Percentiles rank a stretch among this genome's conserved stretches.
Conservation (phyloP, 352 stramenopile species). For the Globisporangium nodosum region DNA sequence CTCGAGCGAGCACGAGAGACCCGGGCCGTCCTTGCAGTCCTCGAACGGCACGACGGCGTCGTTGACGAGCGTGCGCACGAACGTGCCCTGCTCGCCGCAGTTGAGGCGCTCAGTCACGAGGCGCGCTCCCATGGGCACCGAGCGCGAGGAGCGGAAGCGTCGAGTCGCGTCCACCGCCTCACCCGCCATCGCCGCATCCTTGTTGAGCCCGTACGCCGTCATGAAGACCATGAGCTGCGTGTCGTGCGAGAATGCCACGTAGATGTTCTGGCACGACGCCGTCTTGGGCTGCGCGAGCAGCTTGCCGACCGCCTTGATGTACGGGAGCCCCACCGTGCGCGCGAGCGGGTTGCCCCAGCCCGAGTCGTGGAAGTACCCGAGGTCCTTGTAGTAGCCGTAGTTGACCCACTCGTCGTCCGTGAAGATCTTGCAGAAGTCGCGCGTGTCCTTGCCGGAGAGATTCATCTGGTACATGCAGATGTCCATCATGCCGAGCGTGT, state of each 20-base stretch:
- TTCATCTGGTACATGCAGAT: constrained; percentile 57
- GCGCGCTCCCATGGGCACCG: constrained; percentile 35
- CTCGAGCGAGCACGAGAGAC: constrained; percentile 38
- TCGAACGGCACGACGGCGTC: constrained; percentile 38
- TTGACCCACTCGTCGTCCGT: constrained; percentile 48
- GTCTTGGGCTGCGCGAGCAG: constrained; percentile 37
- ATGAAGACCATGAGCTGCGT: constrained; percentile 49
- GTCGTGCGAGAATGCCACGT: constrained; percentile 46
- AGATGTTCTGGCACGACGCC: constrained; percentile 47
- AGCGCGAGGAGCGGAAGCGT: constrained; percentile 39
- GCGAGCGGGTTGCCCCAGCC: constrained; percentile 36
- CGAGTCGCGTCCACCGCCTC: constrained; percentile 25
- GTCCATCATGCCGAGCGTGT: constrained; percentile 41
- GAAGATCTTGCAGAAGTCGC: constrained; percentile 43
- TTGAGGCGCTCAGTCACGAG: constrained; percentile 43
- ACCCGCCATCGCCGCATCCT: constrained; percentile 35
- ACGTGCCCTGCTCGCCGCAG: constrained; percentile 26
- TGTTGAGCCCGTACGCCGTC: constrained; percentile 35
- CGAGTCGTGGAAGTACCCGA: constrained; percentile 55
- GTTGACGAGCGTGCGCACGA: constrained; percentile 46
- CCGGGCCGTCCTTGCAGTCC: constrained; percentile 36
- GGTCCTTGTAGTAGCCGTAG: constrained; percentile 48
- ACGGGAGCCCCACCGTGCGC: constrained; percentile 35
- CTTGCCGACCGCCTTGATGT: constrained; percentile 33
- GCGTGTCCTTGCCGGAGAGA: constrained; percentile 29